Evolutionary conservation across 73 alveolate genomes (phyloP).

Genomic region (Symbiodinium natans): DNA sequence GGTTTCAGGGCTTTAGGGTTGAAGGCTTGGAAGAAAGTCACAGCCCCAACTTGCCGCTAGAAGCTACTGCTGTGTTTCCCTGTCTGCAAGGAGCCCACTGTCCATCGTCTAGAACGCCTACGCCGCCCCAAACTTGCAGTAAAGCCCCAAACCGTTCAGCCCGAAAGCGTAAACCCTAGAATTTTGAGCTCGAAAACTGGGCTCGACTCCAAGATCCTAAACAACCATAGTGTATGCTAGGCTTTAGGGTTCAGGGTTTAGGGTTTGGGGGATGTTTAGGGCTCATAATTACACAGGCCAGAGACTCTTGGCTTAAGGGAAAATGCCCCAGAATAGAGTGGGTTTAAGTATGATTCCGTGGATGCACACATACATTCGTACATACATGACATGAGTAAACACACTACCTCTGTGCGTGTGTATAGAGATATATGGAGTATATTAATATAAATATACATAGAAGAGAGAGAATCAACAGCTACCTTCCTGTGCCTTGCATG

Average conservation of each 20-base stretch:
- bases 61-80: not conserved
- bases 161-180: not conserved
- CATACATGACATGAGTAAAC: not conserved
- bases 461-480: not conserved
- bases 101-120: not conserved
- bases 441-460: not conserved
- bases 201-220: not conserved
- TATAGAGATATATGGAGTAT: no score
- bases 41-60: not conserved
- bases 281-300: not conserved
- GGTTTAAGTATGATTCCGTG: not conserved
- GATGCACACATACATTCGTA: not conserved
- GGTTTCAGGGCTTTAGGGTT: not conserved
- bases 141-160: no score
- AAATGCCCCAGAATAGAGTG: not conserved
- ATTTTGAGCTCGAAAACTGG: not conserved
- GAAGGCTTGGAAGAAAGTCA: not conserved
- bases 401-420: not conserved
- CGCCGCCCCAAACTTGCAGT: no score
- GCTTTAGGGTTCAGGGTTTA: not conserved
- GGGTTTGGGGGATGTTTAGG: no score
- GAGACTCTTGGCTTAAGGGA: not conserved
- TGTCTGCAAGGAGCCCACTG: not conserved
- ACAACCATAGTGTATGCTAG: not conserved
- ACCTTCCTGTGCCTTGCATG: slow-evolving; percentile 46